Conservation (phyloP, 768 basidiomycete genomes). For the Tylopilus sp. region DNA sequence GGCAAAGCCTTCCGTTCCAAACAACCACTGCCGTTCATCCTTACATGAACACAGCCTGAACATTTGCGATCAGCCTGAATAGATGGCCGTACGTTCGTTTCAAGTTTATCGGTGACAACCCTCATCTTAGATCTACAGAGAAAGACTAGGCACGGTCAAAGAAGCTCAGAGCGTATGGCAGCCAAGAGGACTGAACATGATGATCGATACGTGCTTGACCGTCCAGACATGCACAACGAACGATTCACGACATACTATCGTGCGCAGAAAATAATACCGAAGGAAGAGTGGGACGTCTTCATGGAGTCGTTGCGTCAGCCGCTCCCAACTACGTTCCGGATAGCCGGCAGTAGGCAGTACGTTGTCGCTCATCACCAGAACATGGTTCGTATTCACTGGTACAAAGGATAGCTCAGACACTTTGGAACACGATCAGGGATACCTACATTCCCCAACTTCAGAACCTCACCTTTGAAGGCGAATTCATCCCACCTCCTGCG, state of each 20-base stretch:
- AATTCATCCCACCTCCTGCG: slow-evolving; percentile 70
- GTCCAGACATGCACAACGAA: slow-evolving; percentile 66
- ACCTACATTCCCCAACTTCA: slow-evolving; percentile 65
- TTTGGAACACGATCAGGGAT: slow-evolving; percentile 76
- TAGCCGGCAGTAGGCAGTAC: slow-evolving; percentile 85
- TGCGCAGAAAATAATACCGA: slow-evolving; percentile 70
- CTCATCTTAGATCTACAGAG: slow-evolving; percentile 1
- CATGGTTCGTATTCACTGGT: neutral
- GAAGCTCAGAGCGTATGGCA: slow-evolving; percentile 12
- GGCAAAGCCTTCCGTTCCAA: slow-evolving; percentile 31
- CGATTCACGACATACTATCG: slow-evolving; percentile 67
- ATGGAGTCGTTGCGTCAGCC: slow-evolving; percentile 62
- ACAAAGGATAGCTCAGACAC: slow-evolving; percentile 59
- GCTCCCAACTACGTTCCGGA: slow-evolving; percentile 91
- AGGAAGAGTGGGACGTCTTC: slow-evolving; percentile 78
- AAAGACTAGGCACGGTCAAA: slow-evolving; percentile 17
- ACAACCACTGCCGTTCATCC: slow-evolving; percentile 19
- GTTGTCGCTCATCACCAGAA: slow-evolving; percentile 14
- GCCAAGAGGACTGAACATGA: slow-evolving; percentile 24
- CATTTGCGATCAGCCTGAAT: neutral
- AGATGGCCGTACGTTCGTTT: neutral
- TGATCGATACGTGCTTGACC: slow-evolving; percentile 53
- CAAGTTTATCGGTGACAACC: neutral
- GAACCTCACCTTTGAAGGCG: slow-evolving; percentile 72
- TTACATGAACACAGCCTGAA: neutral